Conservation (phyloP, 108 stramenopile species). For the Skeletonema menzelii region DNA sequence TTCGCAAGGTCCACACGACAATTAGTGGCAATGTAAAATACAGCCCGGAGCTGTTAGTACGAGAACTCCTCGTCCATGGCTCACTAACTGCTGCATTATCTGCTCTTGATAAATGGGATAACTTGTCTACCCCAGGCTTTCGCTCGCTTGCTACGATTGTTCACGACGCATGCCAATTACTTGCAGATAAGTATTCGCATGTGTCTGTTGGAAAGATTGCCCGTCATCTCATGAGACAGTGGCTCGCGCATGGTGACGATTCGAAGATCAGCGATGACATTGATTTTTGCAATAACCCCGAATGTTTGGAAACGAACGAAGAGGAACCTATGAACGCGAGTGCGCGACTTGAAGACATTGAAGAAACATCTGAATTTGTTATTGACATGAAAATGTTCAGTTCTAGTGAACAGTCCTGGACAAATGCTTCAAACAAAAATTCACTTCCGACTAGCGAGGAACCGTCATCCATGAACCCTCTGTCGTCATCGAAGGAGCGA, state of each 20-base stretch:
- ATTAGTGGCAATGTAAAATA: slow-evolving; percentile 18
- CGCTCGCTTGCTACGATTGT: slow-evolving; percentile 58
- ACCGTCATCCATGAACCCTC: slow-evolving; percentile 47
- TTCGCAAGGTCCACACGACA: slow-evolving; percentile 20
- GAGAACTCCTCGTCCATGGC: slow-evolving; percentile 59
- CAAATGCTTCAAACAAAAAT: slow-evolving; percentile 16
- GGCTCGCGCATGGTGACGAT: slow-evolving; percentile 74
- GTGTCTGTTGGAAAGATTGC: slow-evolving; percentile 54
- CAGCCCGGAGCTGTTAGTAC: slow-evolving; percentile 68
- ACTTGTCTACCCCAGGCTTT: slow-evolving; percentile 62
- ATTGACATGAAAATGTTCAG: slow-evolving; percentile 77
- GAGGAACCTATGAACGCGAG: neutral
- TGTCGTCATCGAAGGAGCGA: slow-evolving; percentile 57
- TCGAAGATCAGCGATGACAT: neutral
- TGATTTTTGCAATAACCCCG: neutral
- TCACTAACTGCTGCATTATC: slow-evolving; percentile 63
- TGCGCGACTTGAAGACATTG: slow-evolving; percentile 36
- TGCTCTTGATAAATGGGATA: slow-evolving; percentile 41
- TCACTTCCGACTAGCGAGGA: slow-evolving; percentile 62
- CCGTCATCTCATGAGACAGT: slow-evolving; percentile 55
- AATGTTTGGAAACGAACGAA: slow-evolving; percentile 4
- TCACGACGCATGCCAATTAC: slow-evolving; percentile 59
- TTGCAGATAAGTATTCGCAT: slow-evolving; percentile 80
- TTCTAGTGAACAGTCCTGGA: slow-evolving; percentile 47
- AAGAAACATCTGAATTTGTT: slow-evolving; percentile 76